A percentile compares a stretch with the other conserved stretches of the same genome.
phyloP scores from a whole-genome alignment of 2,329 filamentous ascomycete genomes.

The Fusarium redolens region DNA sequence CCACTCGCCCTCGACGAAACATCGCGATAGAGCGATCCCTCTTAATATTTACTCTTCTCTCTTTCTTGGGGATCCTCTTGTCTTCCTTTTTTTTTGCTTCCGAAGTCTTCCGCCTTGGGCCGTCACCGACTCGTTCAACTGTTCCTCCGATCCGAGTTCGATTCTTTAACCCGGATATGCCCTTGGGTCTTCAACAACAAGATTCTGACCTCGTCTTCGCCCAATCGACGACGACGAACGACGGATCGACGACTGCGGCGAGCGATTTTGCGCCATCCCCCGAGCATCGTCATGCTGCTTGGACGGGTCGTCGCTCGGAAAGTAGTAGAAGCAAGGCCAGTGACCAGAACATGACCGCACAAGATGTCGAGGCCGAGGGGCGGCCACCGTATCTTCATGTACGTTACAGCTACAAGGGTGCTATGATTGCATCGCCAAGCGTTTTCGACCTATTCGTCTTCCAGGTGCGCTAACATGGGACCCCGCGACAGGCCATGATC shows the following conservation, averaged over 20 bases:
- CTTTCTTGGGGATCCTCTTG: slow-evolving; percentile 22
- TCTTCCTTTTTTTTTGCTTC: slow-evolving; percentile 13
- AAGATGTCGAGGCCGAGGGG: slow-evolving; percentile 56
- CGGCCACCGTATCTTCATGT: slow-evolving; percentile 59
- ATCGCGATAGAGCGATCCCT: slow-evolving; percentile 20
- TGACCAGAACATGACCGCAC: slow-evolving; percentile 50
- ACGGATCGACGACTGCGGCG: slow-evolving; percentile 31
- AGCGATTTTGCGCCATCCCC: slow-evolving; percentile 40
- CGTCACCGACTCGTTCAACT: slow-evolving; percentile 20
- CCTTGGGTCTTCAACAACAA: slow-evolving; percentile 43
- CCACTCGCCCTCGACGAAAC: slow-evolving; percentile 3
- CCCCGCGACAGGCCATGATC: slow-evolving; percentile 80
- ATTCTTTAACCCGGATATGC: slow-evolving; percentile 36
- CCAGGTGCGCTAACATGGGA: slow-evolving; percentile 34
- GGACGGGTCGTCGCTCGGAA: slow-evolving; percentile 42
- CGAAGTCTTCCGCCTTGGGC: slow-evolving; percentile 17
- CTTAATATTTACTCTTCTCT: not conserved
- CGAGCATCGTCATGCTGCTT: slow-evolving; percentile 50
- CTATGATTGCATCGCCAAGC: not conserved
- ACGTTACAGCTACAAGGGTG: slow-evolving; percentile 35
- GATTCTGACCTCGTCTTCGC: slow-evolving; percentile 41
- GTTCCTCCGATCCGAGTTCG: slow-evolving; percentile 6
- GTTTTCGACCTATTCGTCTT: not conserved
- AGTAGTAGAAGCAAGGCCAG: slow-evolving; percentile 42
- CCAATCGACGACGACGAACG: slow-evolving; percentile 27